These are phyloP conservation scores for Salix udensis DNA, from an alignment of 345 rosid species.

Conservation along the genomic window DNA sequence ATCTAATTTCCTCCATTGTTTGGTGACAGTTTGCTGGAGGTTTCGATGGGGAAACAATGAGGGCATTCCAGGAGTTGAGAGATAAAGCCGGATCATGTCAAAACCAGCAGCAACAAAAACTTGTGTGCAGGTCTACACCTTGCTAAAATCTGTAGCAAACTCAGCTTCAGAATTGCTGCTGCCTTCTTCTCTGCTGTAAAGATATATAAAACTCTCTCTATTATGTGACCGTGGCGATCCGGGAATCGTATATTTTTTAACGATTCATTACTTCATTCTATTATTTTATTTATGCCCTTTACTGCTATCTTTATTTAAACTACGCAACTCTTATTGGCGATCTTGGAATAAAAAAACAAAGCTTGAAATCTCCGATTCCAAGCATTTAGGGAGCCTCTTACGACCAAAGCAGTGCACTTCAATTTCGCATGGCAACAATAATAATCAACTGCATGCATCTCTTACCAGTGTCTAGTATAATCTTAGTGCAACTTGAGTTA, in stretches of 20 bases:
- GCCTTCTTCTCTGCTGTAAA: slow-evolving; percentile 4
- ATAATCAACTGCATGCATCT: too few relatives aligned
- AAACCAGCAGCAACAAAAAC: slow-evolving; percentile 63
- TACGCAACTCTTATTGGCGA: background rate
- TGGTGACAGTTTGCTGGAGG: slow-evolving; percentile 85
- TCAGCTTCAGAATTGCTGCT: slow-evolving; percentile 22
- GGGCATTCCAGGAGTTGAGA: slow-evolving; percentile 88
- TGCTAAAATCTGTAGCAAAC: slow-evolving; percentile 54
- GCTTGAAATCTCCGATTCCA: background rate
- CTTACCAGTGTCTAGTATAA: too few relatives aligned
- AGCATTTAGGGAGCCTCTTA: too few relatives aligned
- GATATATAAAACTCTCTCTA: slow-evolving; percentile 10
- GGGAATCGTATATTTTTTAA: slow-evolving; percentile 3
- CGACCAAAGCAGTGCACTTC: too few relatives aligned
- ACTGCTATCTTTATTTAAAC: too few relatives aligned
- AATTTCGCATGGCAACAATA: too few relatives aligned
- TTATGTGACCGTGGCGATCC: slow-evolving; percentile 8
- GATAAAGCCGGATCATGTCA: slow-evolving; percentile 82
- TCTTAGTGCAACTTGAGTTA: too few relatives aligned
- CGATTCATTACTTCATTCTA: background rate
- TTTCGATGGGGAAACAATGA: slow-evolving; percentile 90
- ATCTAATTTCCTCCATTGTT: background rate
- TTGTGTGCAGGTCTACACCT: slow-evolving; percentile 52
- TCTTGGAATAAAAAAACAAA: too few relatives aligned
- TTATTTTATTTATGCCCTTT: background rate